A percentile compares a stretch with the other conserved stretches of the same genome.
Evolutionary conservation across 805 yeast genomes (phyloP).

Genomic region (Kodamaea laetipori): DNA sequence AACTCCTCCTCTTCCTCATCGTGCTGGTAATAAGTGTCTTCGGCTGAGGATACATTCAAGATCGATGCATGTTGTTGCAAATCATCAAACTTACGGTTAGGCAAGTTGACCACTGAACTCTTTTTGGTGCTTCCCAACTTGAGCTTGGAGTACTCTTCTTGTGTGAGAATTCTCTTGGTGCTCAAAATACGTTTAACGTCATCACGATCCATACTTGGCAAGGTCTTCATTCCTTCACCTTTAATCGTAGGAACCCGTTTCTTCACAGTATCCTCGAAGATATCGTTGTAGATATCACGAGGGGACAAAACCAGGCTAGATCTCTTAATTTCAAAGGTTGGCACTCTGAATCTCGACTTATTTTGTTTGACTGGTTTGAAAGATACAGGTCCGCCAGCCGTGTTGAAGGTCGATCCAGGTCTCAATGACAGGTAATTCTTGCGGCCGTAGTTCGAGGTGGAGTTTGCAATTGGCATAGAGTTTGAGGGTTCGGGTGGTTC

Average conservation of each 20-base stretch:
- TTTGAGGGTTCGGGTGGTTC: constrained; percentile 20
- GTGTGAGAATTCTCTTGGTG: constrained; percentile 39
- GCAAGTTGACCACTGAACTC: constrained; percentile 30
- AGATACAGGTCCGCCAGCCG: constrained; percentile 1
- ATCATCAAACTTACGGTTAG: constrained; percentile 28
- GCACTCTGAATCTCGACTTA: constrained; percentile 39
- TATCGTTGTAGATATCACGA: constrained; percentile 40
- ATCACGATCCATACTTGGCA: constrained; percentile 51
- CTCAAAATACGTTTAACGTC: constrained; percentile 45
- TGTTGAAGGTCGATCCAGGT: constrained; percentile 5
- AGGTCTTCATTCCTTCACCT: constrained; percentile 48
- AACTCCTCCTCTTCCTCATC: constrained; percentile 5
- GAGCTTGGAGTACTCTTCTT: constrained; percentile 41
- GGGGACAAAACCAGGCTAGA: constrained; percentile 39
- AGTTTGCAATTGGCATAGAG: not conserved
- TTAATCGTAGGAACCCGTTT: constrained; percentile 40
- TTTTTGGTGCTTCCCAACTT: constrained; percentile 32
- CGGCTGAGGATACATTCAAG: constrained; percentile 25
- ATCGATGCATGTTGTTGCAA: constrained; percentile 38
- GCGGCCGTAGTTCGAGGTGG: not conserved
- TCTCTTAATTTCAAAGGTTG: constrained; percentile 45
- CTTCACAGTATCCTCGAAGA: constrained; percentile 31
- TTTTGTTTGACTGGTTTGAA: constrained; percentile 8
- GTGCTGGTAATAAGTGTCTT: constrained; percentile 15
- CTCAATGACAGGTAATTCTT: constrained; percentile 7